Evolutionary conservation across 2,329 filamentous ascomycete species (phyloP).

Genomic region (Xylariaceae sp.): DNA sequence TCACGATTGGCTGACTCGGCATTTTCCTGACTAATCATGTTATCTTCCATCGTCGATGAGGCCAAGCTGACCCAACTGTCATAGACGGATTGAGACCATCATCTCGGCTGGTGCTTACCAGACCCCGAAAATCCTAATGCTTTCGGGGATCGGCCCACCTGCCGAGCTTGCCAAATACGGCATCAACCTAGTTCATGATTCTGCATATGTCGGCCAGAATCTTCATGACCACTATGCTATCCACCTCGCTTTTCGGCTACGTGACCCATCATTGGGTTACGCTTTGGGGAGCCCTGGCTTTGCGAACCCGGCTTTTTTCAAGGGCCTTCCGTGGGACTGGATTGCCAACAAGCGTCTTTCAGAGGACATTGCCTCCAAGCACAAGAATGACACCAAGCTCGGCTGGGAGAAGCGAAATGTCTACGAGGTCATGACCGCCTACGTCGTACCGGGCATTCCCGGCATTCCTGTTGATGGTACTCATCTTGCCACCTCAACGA

Average conservation of each 20-base stretch:
- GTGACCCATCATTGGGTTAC: constrained; percentile 25
- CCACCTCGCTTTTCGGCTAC: constrained; percentile 23
- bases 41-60: no score
- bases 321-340: constrained; percentile 25
- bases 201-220: constrained; percentile 27
- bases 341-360: constrained; percentile 19
- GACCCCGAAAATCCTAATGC: constrained; percentile 33
- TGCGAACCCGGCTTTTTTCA: constrained; percentile 20
- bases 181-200: constrained; percentile 31
- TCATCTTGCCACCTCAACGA: constrained; percentile 24
- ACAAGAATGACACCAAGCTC: constrained; percentile 4
- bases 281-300: constrained; percentile 20
- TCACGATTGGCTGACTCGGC: neutral
- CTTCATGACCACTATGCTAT: constrained; percentile 26
- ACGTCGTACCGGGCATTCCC: constrained; percentile 20
- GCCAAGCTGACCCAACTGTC: neutral
- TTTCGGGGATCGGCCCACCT: constrained; percentile 33
- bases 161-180: constrained; percentile 29
- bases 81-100: constrained; percentile 29
- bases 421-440: constrained; percentile 21
- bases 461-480: constrained; percentile 21
- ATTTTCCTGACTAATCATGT: no score
- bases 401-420: constrained; percentile 13
- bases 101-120: constrained; percentile 30
- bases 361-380: constrained; percentile 13